Evolutionary conservation across 2,329 filamentous ascomycete species (phyloP).

Genomic region (Sarocladium strictum): DNA sequence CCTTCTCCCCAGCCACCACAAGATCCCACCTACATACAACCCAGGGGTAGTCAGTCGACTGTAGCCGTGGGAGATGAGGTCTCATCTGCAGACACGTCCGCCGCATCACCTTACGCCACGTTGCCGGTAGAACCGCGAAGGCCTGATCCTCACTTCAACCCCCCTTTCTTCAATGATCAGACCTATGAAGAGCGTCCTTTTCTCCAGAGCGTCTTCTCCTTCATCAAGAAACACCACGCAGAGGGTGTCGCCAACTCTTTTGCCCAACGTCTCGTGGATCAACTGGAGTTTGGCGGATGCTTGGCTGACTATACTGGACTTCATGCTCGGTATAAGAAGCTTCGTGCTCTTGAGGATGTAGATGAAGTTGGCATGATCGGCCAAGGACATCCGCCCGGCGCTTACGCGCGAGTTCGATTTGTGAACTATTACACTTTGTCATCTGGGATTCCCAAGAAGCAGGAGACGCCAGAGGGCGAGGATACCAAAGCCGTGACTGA

Average conservation of each 20-base stretch:
- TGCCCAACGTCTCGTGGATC: conserved; percentile 68
- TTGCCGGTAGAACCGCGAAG: not conserved
- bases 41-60: not conserved
- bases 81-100: not conserved
- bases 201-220: conserved; percentile 64
- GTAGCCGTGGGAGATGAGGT: not conserved
- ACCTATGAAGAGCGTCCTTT: conserved; percentile 63
- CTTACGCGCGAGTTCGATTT: conserved; percentile 60
- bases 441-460: conserved; percentile 58
- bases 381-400: conserved; percentile 13
- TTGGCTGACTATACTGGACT: conserved; percentile 71
- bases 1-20: conserved; percentile 26
- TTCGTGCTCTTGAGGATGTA: conserved; percentile 67
- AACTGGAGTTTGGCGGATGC: conserved; percentile 76
- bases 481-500: not conserved
- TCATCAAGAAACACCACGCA: conserved; percentile 70
- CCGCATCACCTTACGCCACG: not conserved
- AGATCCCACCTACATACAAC: conserved; percentile 7
- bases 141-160: conserved; percentile 64
- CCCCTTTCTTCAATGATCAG: conserved; percentile 69
- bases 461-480: conserved; percentile 12
- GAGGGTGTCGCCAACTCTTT: conserved; percentile 66
- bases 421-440: conserved; percentile 90
- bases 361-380: conserved; percentile 41
- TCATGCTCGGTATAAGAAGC: conserved; percentile 59